These are phyloP conservation scores for Spizellomyces punctatus DNA, from an alignment of 192 early-diverging fungal species.

Conservation along the genomic window DNA sequence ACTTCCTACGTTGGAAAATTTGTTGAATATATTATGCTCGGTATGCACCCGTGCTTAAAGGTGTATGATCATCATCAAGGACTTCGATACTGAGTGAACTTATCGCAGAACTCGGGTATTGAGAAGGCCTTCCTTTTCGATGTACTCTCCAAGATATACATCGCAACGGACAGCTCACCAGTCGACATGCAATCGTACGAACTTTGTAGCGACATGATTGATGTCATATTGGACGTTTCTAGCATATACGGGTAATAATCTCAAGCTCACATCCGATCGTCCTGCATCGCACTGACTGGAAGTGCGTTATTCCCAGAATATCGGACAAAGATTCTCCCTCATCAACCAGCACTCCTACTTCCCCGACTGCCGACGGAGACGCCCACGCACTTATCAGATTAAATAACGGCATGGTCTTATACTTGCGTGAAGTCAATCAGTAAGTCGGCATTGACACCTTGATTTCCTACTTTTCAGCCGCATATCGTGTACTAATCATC, in stretches of 20 bases:
- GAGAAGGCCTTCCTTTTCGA: slow-evolving; percentile 98
- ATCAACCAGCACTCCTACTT: neutral
- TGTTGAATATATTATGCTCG: slow-evolving; percentile 91
- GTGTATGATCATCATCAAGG: neutral
- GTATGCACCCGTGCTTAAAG: slow-evolving; percentile 51
- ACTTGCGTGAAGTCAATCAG: slow-evolving; percentile 76
- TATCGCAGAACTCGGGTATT: slow-evolving; percentile 81
- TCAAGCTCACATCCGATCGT: neutral
- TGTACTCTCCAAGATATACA: slow-evolving; percentile 84
- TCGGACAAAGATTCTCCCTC: neutral
- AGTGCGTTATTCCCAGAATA: neutral
- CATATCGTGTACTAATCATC: too few relatives aligned
- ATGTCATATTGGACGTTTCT: slow-evolving; percentile 83
- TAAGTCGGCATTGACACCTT: slow-evolving; percentile 34
- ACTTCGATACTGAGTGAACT: neutral
- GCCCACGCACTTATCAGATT: slow-evolving; percentile 71
- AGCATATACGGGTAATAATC: slow-evolving; percentile 68
- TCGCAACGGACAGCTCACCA: slow-evolving; percentile 93
- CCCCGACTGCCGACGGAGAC: slow-evolving; percentile 40
- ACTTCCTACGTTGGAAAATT: slow-evolving; percentile 77
- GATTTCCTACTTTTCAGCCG: slow-evolving; percentile 17
- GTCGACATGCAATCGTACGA: slow-evolving; percentile 78
- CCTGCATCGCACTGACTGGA: neutral
- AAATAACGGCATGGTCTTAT: slow-evolving; percentile 78
- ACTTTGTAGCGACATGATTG: slow-evolving; percentile 94